phyloP scores from a whole-genome alignment of 768 basidiomycete genomes.

The Boletus edulis region DNA sequence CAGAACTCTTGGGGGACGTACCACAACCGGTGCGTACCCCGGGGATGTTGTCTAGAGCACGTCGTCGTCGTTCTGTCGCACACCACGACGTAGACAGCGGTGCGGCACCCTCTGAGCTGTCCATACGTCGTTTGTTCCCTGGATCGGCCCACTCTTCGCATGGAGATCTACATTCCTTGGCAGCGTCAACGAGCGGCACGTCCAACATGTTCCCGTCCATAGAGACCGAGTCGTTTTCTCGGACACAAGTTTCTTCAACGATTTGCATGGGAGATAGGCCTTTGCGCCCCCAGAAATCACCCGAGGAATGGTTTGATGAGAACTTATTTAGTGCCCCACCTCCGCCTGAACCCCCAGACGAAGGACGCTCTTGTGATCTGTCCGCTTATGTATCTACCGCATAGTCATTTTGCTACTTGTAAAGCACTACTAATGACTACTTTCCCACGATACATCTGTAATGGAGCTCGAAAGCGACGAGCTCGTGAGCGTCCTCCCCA shows the following conservation, averaged over 20 bases:
- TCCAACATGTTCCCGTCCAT: constrained; percentile 12
- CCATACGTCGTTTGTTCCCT: constrained; percentile 8
- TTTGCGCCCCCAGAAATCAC: neutral
- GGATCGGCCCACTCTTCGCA: constrained; percentile 5
- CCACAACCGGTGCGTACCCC: neutral
- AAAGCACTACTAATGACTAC: neutral
- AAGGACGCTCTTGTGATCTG: constrained; percentile 4
- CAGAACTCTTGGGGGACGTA: constrained; percentile 5
- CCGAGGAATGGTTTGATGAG: constrained; percentile 8
- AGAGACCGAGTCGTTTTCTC: constrained; percentile 9
- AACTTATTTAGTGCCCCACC: neutral
- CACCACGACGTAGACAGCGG: neutral
- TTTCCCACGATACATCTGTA: constrained; percentile 16
- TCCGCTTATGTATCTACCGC: neutral
- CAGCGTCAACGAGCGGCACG: constrained; percentile 11
- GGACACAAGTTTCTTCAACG: neutral
- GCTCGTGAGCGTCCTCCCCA: constrained; percentile 64
- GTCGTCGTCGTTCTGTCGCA: neutral
- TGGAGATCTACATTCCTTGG: constrained; percentile 9
- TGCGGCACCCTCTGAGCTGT: neutral
- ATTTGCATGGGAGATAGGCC: constrained; percentile 7
- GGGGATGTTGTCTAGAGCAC: neutral
- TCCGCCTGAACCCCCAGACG: constrained; percentile 6
- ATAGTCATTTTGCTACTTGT: neutral
- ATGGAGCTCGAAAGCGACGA: constrained; percentile 47